Base-by-base conservation (phyloP, 1,284 basidiomycete genomes). In the Quambalaria eucalypti region DNA sequence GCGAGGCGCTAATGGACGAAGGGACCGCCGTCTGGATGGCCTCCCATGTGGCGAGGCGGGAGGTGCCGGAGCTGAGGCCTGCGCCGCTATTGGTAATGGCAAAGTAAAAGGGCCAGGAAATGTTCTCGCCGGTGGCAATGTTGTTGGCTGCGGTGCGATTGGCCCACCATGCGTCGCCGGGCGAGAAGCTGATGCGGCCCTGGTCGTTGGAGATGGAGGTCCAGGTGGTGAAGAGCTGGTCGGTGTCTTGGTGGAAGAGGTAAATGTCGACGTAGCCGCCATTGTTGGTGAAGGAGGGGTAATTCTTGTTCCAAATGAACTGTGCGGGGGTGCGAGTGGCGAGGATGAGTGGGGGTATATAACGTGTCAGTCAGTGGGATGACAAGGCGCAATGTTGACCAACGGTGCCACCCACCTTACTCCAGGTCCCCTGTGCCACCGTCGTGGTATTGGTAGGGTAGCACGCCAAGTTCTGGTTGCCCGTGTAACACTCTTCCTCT, bases 41-140 rank as follows among this genome's bases (percentile, higher is more conserved):
- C 16, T 52, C 56, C 39, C 62, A 71, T 2, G 68, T 71, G 2
- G 65, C 54, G 6, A 64, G 55, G 7, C 68, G 59, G 26, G 54
- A 60, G 2, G 62, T 67, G 26, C 59, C 59, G 31, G 9, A 8
- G 9, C 31, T 16, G 9, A 66, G 52, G 1, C 62, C 50, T 23
- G 48, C 28, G 6, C 62, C 64, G 1, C 65, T 48, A 16, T 64
- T 47, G 1, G 66, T 64, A 1, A 71, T 59, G 39, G 69, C 66
- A 59, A 71, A 71, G 64, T 71, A 71, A 51, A 69, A 71, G 0
- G 68, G 68, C 68, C 68, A 71, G 4, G 65, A 59, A 51, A 69
- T 71, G 54, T 67, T 64, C 3, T 50, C 12, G 25, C 49, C 49
- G 9, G 8, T 16, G 8, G 31, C 9, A 33, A 33, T 8, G 9